A percentile compares a stretch with the other conserved stretches of the same genome.
These are phyloP conservation scores for Borovskyia barvae DNA, from an alignment of 208 protist genomes.

Conservation along the genomic window DNA sequence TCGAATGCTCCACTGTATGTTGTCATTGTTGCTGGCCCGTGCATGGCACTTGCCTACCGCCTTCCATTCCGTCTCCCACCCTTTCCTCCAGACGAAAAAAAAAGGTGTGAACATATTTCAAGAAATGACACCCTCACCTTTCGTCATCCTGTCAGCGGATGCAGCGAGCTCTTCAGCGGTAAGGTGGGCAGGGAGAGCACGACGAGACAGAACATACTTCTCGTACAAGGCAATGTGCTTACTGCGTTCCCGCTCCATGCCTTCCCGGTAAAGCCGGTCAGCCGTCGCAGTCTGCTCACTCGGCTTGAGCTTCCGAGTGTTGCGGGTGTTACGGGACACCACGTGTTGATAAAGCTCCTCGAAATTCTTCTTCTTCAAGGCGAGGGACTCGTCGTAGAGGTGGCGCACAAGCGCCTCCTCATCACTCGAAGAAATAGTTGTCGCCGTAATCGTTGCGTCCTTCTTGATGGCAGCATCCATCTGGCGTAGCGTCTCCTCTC, in stretches of 20 bases:
- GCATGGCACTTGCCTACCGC: too few relatives aligned
- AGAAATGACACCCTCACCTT: conserved; percentile 49
- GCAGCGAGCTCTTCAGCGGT: conserved; percentile 34
- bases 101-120: too few relatives aligned
- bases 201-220: conserved; percentile 57
- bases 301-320: conserved; percentile 35
- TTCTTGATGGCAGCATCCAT: conserved; percentile 49
- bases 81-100: too few relatives aligned
- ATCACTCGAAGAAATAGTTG: conserved; percentile 32
- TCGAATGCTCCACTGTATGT: too few relatives aligned
- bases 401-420: conserved; percentile 50
- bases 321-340: conserved; percentile 18
- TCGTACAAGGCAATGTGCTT: conserved; percentile 79
- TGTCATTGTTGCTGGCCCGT: too few relatives aligned
- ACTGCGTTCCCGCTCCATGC: conserved; percentile 73
- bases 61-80: too few relatives aligned
- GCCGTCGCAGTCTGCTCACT: conserved; percentile 38
- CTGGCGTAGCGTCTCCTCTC: conserved; percentile 45
- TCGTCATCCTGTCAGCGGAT: conserved; percentile 59
- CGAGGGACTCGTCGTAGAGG: conserved; percentile 75
- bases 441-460: conserved; percentile 30
- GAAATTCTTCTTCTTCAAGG: conserved; percentile 48
- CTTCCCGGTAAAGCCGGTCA: conserved; percentile 63
- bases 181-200: conserved; percentile 19
- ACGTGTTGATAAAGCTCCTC: conserved; percentile 42